Conservation (phyloP, 352 stramenopile genomes). For the Saprolegnia diclina region DNA sequence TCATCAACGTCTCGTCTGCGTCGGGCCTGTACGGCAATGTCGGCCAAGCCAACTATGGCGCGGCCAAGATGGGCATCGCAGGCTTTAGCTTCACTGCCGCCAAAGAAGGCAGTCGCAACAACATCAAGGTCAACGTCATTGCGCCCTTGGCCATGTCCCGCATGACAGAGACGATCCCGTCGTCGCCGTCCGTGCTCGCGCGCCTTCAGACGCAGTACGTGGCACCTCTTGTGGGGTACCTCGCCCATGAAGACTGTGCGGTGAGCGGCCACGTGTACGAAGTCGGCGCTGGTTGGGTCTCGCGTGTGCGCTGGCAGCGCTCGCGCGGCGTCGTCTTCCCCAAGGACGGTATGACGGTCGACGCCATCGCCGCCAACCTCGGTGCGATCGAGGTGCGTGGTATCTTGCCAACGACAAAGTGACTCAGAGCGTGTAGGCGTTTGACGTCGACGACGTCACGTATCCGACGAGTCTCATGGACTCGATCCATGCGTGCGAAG, state of each 20-base stretch:
- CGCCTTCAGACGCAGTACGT: conserved; percentile 72
- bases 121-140: conserved; percentile 77
- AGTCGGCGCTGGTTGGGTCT: conserved; percentile 73
- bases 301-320: conserved; percentile 71
- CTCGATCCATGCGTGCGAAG: conserved; percentile 36
- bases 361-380: conserved; percentile 44
- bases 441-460: conserved; percentile 43
- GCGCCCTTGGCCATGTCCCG: conserved; percentile 73
- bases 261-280: conserved; percentile 74
- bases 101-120: conserved; percentile 70
- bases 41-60: conserved; percentile 84
- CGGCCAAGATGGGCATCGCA: conserved; percentile 89
- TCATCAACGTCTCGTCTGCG: conserved; percentile 77
- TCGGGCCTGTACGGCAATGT: conserved; percentile 87
- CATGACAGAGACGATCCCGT: conserved; percentile 78
- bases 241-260: conserved; percentile 75
- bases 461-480: conserved; percentile 64
- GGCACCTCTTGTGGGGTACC: conserved; percentile 75
- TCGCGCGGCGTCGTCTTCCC: conserved; percentile 52
- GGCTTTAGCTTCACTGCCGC: conserved; percentile 88
- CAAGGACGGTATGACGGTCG: conserved; percentile 41
- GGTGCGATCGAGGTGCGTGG: conserved; percentile 49
- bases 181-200: conserved; percentile 47
- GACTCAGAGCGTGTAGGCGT: conserved; percentile 36
- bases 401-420: conserved; percentile 14